These are phyloP conservation scores for Coemansia sp. DNA, from an alignment of 192 early-diverging fungal species.

Conservation along the genomic window DNA sequence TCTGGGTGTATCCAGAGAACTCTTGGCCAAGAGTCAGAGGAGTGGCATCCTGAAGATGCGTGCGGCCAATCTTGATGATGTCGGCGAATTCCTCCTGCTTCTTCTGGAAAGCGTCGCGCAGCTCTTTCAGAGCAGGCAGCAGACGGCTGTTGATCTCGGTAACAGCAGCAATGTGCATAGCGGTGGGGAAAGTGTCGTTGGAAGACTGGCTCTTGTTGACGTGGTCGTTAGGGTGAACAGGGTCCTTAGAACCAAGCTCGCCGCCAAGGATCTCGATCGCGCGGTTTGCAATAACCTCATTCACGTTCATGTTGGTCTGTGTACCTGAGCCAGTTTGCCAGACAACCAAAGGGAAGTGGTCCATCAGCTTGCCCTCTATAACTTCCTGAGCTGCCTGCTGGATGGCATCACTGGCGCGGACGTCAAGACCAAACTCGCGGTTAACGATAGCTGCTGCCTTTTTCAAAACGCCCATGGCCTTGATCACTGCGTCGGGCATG, in stretches of 20 bases:
- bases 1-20: slow-evolving; percentile 96
- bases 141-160: slow-evolving; percentile 81
- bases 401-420: slow-evolving; percentile 83
- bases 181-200: slow-evolving; percentile 99
- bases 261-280: slow-evolving; percentile 94
- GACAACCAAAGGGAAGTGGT: slow-evolving; percentile 98
- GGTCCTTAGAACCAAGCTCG: slow-evolving; percentile 88
- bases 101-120: slow-evolving; percentile 77
- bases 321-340: slow-evolving; percentile 99
- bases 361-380: slow-evolving; percentile 86
- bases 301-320: slow-evolving; percentile 98
- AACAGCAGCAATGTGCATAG: slow-evolving; percentile 98
- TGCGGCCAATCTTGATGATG: slow-evolving; percentile 99
- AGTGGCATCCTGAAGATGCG: slow-evolving; percentile 98
- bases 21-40: slow-evolving; percentile 98
- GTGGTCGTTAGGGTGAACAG: slow-evolving; percentile 99
- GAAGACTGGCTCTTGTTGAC: slow-evolving; percentile 99
- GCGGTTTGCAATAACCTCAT: slow-evolving; percentile 98
- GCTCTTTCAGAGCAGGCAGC: slow-evolving; percentile 79
- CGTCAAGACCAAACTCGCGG: slow-evolving; percentile 84
- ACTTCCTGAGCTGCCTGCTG: slow-evolving; percentile 89
- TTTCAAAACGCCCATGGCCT: slow-evolving; percentile 94
- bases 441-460: slow-evolving; percentile 94
- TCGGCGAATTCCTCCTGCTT: slow-evolving; percentile 83
- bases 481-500: slow-evolving; percentile 95